Evolutionary conservation across 208 protist genomes (phyloP), one percentile per base, ranked within the genome.

Genomic region (Crithidia expoeki): DNA sequence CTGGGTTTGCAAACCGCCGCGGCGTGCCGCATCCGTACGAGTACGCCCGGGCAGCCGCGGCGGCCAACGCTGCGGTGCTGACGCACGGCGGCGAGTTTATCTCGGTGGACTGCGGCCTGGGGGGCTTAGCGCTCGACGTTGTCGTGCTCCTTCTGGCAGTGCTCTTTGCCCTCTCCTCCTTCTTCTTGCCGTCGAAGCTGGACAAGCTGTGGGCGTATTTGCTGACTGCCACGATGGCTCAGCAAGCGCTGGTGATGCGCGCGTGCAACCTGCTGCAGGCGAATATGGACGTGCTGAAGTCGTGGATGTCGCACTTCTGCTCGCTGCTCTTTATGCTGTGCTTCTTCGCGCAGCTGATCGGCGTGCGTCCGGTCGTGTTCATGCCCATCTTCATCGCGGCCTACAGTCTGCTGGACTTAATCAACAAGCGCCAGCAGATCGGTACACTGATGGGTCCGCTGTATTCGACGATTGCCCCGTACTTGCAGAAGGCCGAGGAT

Each of bases 251-350:
- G 30, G 72, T 82, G 44, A 82, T 89, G 57, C 57, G 84, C 21
- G 44, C 52, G 33, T 38, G 65, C 40, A 75, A 80, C 46, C 60
- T 95, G 46, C 42, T 90, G 38, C 68, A 72, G 65, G 28, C 63
- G n/a, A 81, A 79, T 32, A 74, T 79, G 50, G 77, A 76, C 19
- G 57, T 74, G 19, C 34, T 93, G 27, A 61, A 59, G 50, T 68
- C 74, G 60, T 90, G 78, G 80, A 65, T 49, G 58, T 68, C 81
- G 34, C 61, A 92, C 66, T 88, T 88, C 68, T 85, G 64, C 60
- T 84, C 85, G 3, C 56, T 93, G 23, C 46, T 89, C 12, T 67
- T 89, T 17, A 1, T 76, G 2, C 71, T 95, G 0, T 90, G 81
- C 60, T 49, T 69, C 33, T 56, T 84, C 19, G 86, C 80, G 16